phyloP scores from a whole-genome alignment of 768 basidiomycete genomes.

The Boletellus ananas region DNA sequence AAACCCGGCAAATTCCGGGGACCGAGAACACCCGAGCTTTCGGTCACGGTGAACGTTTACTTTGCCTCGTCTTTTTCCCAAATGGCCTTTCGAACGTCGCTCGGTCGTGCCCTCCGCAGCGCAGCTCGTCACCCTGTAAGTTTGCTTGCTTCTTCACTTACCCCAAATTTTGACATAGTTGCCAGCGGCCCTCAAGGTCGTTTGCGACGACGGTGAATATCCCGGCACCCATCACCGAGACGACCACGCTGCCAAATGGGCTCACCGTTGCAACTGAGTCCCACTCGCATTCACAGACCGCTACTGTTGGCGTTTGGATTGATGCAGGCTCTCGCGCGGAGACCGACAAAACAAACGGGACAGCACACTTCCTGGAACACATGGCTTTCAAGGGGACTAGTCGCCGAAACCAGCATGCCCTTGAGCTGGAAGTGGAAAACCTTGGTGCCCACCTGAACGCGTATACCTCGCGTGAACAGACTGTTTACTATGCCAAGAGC shows the following conservation, averaged over 20 bases:
- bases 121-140: constrained; percentile 38
- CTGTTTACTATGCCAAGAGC: constrained; percentile 98
- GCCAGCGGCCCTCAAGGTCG: constrained; percentile 54
- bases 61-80: constrained; percentile 28
- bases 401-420: constrained; percentile 78
- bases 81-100: constrained; percentile 47
- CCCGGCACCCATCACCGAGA: constrained; percentile 76
- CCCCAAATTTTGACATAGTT: constrained; percentile 1
- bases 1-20: constrained; percentile 22
- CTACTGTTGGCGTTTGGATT: constrained; percentile 99
- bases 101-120: constrained; percentile 40
- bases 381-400: constrained; percentile 98
- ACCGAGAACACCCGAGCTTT: constrained; percentile 33
- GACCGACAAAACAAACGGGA: constrained; percentile 91
- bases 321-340: constrained; percentile 97
- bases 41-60: constrained; percentile 3
- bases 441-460: constrained; percentile 96
- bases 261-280: constrained; percentile 92
- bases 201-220: constrained; percentile 72
- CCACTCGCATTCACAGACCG: constrained; percentile 88
- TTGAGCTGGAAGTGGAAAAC: constrained; percentile 98
- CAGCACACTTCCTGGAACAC: constrained; percentile 98
- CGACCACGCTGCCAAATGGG: constrained; percentile 91
- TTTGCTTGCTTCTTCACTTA: neutral
- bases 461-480: constrained; percentile 98